phyloP scores from a whole-genome alignment of 2,329 filamentous ascomycete genomes.

The Colletotrichum sp. region DNA sequence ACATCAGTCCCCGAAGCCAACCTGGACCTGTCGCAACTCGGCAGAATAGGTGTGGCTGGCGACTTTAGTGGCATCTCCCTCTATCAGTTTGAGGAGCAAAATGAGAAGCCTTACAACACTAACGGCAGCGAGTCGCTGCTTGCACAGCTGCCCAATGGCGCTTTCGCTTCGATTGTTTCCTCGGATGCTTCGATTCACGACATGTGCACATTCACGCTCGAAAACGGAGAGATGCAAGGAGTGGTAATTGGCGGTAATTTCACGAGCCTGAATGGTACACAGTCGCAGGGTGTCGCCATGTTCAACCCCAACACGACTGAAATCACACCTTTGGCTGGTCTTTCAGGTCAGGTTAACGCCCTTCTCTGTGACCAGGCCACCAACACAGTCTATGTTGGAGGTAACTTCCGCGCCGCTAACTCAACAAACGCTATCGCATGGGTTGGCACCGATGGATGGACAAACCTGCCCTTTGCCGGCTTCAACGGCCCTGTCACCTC shows the following conservation, averaged over 20 bases:
- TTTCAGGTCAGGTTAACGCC: conserved; percentile 82
- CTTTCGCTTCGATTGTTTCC: conserved; percentile 74
- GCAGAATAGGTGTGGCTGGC: conserved; percentile 83
- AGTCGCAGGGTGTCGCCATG: conserved; percentile 80
- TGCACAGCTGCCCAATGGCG: conserved; percentile 82
- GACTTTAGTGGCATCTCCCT: conserved; percentile 92
- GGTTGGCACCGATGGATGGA: conserved; percentile 72
- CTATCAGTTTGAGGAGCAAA: conserved; percentile 85
- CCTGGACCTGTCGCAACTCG: conserved; percentile 79
- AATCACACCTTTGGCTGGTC: conserved; percentile 77
- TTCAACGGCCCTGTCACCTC: conserved; percentile 93
- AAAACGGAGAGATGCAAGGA: conserved; percentile 70
- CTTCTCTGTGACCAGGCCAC: conserved; percentile 81
- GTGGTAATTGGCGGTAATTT: conserved; percentile 95
- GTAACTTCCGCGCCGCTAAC: conserved; percentile 79
- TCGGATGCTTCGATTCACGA: conserved; percentile 85
- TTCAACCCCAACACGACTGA: conserved; percentile 76
- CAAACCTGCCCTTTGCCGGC: conserved; percentile 85
- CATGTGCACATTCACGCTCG: conserved; percentile 80
- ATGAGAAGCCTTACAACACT: conserved; percentile 66
- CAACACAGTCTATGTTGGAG: conserved; percentile 88
- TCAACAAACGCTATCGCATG: conserved; percentile 92
- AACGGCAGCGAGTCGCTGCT: conserved; percentile 86
- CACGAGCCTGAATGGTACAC: conserved; percentile 79
- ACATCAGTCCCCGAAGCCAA: conserved; percentile 69